Percentiles rank a stretch among this genome's conserved stretches.
These are phyloP conservation scores for Mycena sanguinolenta DNA, from an alignment of 768 basidiomycete genomes.

Conservation along the genomic window DNA sequence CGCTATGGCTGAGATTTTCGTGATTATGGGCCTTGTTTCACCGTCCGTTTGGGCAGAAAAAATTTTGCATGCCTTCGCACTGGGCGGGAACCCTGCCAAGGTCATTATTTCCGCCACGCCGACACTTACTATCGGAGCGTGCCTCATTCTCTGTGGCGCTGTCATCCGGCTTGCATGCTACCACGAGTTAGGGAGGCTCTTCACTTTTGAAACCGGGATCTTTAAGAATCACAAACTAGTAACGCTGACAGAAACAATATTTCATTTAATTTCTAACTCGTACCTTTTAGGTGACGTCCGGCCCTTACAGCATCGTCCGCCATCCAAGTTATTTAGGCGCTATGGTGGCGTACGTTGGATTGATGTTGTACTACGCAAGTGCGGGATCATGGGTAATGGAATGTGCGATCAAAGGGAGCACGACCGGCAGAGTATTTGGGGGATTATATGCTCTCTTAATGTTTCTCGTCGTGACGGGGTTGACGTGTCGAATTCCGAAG, in stretches of 20 bases:
- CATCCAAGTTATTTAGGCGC: conserved; percentile 50
- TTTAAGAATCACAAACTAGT: conserved; percentile 31
- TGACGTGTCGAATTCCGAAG: conserved; percentile 40
- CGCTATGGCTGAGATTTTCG: conserved; percentile 13
- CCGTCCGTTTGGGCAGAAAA: conserved; percentile 11
- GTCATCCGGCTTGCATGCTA: conserved; percentile 30
- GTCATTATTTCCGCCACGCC: conserved; percentile 15
- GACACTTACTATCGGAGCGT: conserved; percentile 20
- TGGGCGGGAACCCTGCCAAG: conserved; percentile 11
- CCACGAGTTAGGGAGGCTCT: conserved; percentile 26
- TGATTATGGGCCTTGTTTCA: conserved; percentile 2
- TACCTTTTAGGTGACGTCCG: conserved; percentile 41
- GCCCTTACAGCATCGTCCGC: conserved; percentile 50
- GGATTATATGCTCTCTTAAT: conserved; percentile 24
- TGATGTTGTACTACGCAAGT: conserved; percentile 47
- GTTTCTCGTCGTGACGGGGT: conserved; percentile 31
- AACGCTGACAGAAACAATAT: background rate
- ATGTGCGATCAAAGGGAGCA: conserved; percentile 46
- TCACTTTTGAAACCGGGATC: conserved; percentile 35
- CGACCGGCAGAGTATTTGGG: conserved; percentile 37
- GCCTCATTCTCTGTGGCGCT: conserved; percentile 24
- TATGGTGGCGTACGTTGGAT: conserved; percentile 43
- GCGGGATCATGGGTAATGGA: conserved; percentile 49
- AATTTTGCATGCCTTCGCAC: background rate
- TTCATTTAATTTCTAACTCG: background rate